Evolutionary conservation across 1,139 yeast genomes (phyloP).

Genomic region (Hyphopichia wangnamkhiaoensis): DNA sequence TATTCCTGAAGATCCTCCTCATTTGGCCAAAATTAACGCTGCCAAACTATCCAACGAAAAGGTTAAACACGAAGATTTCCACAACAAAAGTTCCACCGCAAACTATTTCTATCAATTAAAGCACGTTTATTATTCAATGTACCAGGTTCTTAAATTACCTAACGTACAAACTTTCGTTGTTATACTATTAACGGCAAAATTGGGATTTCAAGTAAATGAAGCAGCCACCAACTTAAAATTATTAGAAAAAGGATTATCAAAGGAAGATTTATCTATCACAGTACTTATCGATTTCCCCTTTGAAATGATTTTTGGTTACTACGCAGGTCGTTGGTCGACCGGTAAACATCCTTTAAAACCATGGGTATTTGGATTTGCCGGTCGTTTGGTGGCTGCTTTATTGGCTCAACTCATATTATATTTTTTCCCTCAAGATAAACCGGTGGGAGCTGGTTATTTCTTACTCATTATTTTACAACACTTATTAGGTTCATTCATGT

Average conservation of each 20-base stretch:
- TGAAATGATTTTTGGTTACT: slow-evolving; percentile 91
- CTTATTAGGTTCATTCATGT: slow-evolving; percentile 84
- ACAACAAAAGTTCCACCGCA: slow-evolving; percentile 26
- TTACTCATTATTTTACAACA: slow-evolving; percentile 76
- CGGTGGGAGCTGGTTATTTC: slow-evolving; percentile 53
- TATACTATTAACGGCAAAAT: slow-evolving; percentile 76
- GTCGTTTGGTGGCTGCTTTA: slow-evolving; percentile 73
- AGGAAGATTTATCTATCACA: slow-evolving; percentile 90
- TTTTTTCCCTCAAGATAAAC: slow-evolving; percentile 64
- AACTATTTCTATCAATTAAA: slow-evolving; percentile 27
- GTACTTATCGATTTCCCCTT: slow-evolving; percentile 95
- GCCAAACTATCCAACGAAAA: slow-evolving; percentile 38
- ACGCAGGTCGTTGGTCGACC: slow-evolving; percentile 93
- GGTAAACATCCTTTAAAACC: slow-evolving; percentile 75
- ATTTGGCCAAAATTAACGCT: slow-evolving; percentile 42
- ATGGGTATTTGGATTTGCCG: slow-evolving; percentile 89
- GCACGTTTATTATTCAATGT: slow-evolving; percentile 74
- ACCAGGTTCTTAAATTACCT: slow-evolving; percentile 70
- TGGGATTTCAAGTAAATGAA: slow-evolving; percentile 95
- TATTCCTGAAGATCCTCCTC: slow-evolving; percentile 69
- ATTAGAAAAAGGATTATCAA: slow-evolving; percentile 88
- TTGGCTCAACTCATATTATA: slow-evolving; percentile 75
- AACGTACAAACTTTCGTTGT: slow-evolving; percentile 74
- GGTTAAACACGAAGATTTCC: slow-evolving; percentile 23
- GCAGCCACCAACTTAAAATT: slow-evolving; percentile 91